Evolutionary conservation across 2,329 filamentous ascomycete species (phyloP).

Genomic region (Amylocarpus encephaloides): DNA sequence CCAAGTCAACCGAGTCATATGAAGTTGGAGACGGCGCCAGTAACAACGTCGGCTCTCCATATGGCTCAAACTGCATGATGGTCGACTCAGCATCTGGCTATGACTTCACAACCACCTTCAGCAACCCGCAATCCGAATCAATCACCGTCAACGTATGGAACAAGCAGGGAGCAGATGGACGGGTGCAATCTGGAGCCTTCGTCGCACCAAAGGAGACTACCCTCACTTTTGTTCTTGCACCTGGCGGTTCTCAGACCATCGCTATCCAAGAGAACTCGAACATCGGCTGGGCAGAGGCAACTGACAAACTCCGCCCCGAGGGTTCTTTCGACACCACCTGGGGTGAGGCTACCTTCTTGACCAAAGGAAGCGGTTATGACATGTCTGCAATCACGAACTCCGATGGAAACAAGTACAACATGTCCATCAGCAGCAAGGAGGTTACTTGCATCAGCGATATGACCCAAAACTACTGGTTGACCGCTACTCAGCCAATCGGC

Average conservation of each 20-base stretch:
- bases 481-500: slow-evolving; percentile 22
- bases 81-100: slow-evolving; percentile 16
- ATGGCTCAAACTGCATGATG: slow-evolving; percentile 29
- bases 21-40: slow-evolving; percentile 11
- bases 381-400: slow-evolving; percentile 30
- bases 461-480: slow-evolving; percentile 29
- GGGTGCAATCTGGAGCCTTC: slow-evolving; percentile 18
- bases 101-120: slow-evolving; percentile 24
- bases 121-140: slow-evolving; percentile 16
- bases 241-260: slow-evolving; percentile 23
- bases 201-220: slow-evolving; percentile 24
- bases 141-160: slow-evolving; percentile 29
- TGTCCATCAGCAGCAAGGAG: slow-evolving; percentile 27
- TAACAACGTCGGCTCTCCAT: slow-evolving; percentile 26
- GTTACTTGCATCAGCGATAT: slow-evolving; percentile 22
- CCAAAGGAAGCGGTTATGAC: slow-evolving; percentile 26
- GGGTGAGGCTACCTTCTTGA: slow-evolving; percentile 26
- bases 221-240: slow-evolving; percentile 22
- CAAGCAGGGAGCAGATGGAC: slow-evolving; percentile 19
- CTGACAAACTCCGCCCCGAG: neutral
- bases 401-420: slow-evolving; percentile 25
- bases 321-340: slow-evolving; percentile 25
- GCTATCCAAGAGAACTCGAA: slow-evolving; percentile 27
- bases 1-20: neutral
- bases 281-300: slow-evolving; percentile 21